These are phyloP conservation scores for Suillus alpinus DNA, from an alignment of 768 basidiomycete species.

Conservation along the genomic window DNA sequence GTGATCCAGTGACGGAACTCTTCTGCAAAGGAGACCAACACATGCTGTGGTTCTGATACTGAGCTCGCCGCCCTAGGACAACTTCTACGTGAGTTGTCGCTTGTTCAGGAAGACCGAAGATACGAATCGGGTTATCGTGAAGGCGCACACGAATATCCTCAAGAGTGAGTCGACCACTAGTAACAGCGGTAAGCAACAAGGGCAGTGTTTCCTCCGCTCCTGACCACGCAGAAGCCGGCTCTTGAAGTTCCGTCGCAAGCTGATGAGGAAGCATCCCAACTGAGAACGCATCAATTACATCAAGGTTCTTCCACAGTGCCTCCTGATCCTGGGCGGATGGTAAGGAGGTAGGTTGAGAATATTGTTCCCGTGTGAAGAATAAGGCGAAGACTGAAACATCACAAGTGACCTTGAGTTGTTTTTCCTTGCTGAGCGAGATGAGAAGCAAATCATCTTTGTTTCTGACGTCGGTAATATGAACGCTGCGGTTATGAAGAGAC, in stretches of 20 bases:
- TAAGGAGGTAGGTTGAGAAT: constrained; percentile 59
- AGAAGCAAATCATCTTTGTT: constrained; percentile 83
- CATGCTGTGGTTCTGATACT: constrained; percentile 46
- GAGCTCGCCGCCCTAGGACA: constrained; percentile 72
- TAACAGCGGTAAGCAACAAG: constrained; percentile 82
- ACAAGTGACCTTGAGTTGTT: constrained; percentile 91
- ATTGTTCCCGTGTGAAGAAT: constrained; percentile 81
- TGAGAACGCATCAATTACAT: constrained; percentile 86
- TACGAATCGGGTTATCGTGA: constrained; percentile 88
- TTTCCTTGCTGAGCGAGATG: constrained; percentile 92
- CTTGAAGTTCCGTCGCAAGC: constrained; percentile 59
- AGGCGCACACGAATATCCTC: constrained; percentile 80
- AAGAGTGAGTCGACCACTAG: constrained; percentile 73
- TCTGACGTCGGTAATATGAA: constrained; percentile 90
- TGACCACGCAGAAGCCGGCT: constrained; percentile 63
- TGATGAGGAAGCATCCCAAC: constrained; percentile 82
- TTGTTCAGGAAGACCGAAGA: constrained; percentile 90
- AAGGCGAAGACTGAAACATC: constrained; percentile 91
- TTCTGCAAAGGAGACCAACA: constrained; percentile 86
- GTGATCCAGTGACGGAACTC: constrained; percentile 59
- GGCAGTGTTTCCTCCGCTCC: constrained; percentile 89
- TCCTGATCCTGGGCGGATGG: constrained; percentile 77
- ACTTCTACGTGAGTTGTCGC: constrained; percentile 88
- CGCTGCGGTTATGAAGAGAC: constrained; percentile 83
- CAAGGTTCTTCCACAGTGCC: constrained; percentile 81